phyloP scores from a whole-genome alignment of 2,329 filamentous ascomycete genomes.

The Xylariaceae sp. region DNA sequence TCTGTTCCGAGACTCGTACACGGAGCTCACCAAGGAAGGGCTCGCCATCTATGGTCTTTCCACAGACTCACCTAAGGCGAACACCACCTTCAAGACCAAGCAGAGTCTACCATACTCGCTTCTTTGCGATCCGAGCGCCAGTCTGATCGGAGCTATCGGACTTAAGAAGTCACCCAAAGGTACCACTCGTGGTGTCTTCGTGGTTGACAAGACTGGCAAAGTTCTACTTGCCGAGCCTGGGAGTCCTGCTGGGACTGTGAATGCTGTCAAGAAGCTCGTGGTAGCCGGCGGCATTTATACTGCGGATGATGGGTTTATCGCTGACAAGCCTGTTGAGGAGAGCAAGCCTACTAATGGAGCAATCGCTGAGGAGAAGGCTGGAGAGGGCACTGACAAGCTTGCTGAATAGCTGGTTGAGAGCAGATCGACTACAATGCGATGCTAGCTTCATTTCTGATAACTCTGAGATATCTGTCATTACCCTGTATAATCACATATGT shows the following conservation, averaged over 20 bases:
- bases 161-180: conserved; percentile 83
- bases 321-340: conserved; percentile 33
- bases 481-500: conserved; percentile 18
- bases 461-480: neutral
- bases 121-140: conserved; percentile 78
- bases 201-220: conserved; percentile 81
- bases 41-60: conserved; percentile 90
- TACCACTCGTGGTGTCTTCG: conserved; percentile 86
- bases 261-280: conserved; percentile 76
- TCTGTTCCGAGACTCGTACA: conserved; percentile 87
- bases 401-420: conserved; percentile 15
- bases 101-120: conserved; percentile 88
- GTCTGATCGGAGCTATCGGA: conserved; percentile 85
- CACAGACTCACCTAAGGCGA: conserved; percentile 85
- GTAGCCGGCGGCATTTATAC: conserved; percentile 45
- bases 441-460: conserved; percentile 16
- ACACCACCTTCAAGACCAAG: conserved; percentile 90
- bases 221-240: conserved; percentile 77
- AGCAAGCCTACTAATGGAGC: conserved; percentile 40
- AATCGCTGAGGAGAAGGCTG: conserved; percentile 46
- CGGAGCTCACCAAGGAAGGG: conserved; percentile 75
- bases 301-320: conserved; percentile 32
- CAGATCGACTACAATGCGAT: conserved; percentile 18
- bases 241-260: conserved; percentile 77
- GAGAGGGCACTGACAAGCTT: conserved; percentile 47